Evolutionary conservation across 2,329 filamentous ascomycete genomes (phyloP).

Genomic region (Calycina herbarum): DNA sequence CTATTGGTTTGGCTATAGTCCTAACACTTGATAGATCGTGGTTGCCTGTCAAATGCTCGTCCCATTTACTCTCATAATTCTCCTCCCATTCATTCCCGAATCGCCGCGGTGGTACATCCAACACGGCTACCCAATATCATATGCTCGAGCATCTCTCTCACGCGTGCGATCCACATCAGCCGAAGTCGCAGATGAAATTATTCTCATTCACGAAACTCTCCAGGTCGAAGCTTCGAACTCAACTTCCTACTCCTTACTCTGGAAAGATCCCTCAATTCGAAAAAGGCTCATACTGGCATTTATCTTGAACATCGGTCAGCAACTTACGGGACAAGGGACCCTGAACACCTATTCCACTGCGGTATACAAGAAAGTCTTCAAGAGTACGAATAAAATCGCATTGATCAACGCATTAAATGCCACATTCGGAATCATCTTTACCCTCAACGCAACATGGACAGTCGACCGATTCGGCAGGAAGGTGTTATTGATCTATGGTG

Average conservation of each 20-base stretch:
- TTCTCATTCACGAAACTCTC: slow-evolving; percentile 65
- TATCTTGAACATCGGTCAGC: slow-evolving; percentile 68
- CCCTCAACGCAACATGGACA: slow-evolving; percentile 70
- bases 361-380: slow-evolving; percentile 71
- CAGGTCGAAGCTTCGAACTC: slow-evolving; percentile 71
- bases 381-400: slow-evolving; percentile 57
- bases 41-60: slow-evolving; percentile 70
- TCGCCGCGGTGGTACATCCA: slow-evolving; percentile 68
- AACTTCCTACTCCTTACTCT: slow-evolving; percentile 62
- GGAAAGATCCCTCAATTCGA: slow-evolving; percentile 68
- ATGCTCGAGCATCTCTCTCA: slow-evolving; percentile 56
- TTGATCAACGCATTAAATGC: slow-evolving; percentile 74
- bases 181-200: slow-evolving; percentile 66
- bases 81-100: slow-evolving; percentile 66
- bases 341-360: slow-evolving; percentile 70
- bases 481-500: slow-evolving; percentile 67
- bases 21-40: slow-evolving; percentile 39
- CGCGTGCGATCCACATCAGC: slow-evolving; percentile 63
- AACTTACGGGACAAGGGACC: slow-evolving; percentile 70
- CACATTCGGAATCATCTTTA: slow-evolving; percentile 71
- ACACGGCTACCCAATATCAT: slow-evolving; percentile 57
- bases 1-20: background rate
- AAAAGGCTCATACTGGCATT: slow-evolving; percentile 66
- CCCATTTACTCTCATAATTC: slow-evolving; percentile 58
- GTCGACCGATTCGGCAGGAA: slow-evolving; percentile 70